A percentile compares a stretch with the other conserved stretches of the same genome.
These are phyloP conservation scores for Umbelopsis vinacea DNA, from an alignment of 192 early-diverging fungal species.

Conservation along the genomic window DNA sequence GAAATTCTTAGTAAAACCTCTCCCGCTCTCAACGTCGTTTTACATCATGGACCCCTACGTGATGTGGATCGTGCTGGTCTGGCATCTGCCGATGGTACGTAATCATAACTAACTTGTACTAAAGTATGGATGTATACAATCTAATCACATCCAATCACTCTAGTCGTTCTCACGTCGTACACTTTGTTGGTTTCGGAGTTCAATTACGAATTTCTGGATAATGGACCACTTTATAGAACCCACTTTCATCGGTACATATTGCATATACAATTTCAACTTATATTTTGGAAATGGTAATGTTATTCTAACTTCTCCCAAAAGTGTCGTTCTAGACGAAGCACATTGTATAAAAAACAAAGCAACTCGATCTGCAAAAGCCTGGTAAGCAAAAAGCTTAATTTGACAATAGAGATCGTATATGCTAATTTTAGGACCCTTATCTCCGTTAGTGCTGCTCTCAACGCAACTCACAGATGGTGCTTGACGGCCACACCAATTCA, in stretches of 20 bases:
- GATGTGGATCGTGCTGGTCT: constrained; percentile 42
- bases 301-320: background rate
- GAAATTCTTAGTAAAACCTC: constrained; percentile 66
- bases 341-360: constrained; percentile 61
- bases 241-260: constrained; percentile 41
- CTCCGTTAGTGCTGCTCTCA: constrained; percentile 37
- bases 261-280: background rate
- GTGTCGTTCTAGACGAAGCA: constrained; percentile 63
- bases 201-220: constrained; percentile 3
- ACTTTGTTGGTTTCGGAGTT: constrained; percentile 38
- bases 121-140: too few species aligned
- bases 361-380: constrained; percentile 49
- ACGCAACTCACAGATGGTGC: constrained; percentile 64
- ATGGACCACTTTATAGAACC: constrained; percentile 37
- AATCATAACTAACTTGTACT: background rate
- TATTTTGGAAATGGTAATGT: background rate
- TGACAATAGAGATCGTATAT: background rate
- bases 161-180: constrained; percentile 58
- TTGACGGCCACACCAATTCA: constrained; percentile 64
- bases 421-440: background rate
- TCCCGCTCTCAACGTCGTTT: constrained; percentile 54
- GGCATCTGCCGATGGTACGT: constrained; percentile 51
- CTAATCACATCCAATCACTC: too few species aligned
- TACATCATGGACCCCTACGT: constrained; percentile 65
- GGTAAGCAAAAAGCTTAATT: constrained; percentile 15